These are phyloP conservation scores for Penicillium expansum DNA, from an alignment of 2,329 filamentous ascomycete genomes.

Conservation along the genomic window DNA sequence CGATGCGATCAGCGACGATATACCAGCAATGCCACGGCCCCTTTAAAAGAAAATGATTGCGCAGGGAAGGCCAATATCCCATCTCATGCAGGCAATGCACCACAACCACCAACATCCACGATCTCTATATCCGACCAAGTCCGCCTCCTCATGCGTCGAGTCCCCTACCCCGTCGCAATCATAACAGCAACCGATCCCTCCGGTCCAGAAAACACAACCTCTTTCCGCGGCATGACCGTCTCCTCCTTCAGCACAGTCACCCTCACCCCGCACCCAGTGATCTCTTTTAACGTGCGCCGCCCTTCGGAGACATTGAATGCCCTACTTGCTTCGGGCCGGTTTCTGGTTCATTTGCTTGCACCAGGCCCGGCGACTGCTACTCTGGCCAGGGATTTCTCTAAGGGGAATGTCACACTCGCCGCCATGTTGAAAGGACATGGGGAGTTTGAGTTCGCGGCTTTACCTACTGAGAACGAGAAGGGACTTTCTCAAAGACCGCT, in stretches of 20 bases:
- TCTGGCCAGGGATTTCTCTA: conserved; percentile 42
- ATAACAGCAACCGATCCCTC: conserved; percentile 49
- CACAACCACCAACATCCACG: neutral
- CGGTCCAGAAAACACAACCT: conserved; percentile 21
- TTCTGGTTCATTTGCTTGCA: conserved; percentile 54
- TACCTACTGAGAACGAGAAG: conserved; percentile 3
- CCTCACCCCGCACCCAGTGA: conserved; percentile 53
- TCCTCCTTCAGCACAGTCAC: conserved; percentile 62
- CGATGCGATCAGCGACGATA: conserved; percentile 17
- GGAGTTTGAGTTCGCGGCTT: conserved; percentile 29
- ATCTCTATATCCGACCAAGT: conserved; percentile 36
- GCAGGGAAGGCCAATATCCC: neutral
- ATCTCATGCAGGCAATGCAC: neutral
- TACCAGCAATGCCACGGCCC: conserved; percentile 16
- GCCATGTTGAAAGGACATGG: conserved; percentile 27
- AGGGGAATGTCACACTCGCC: conserved; percentile 38
- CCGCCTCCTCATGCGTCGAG: conserved; percentile 51
- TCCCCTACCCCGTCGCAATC: conserved; percentile 58
- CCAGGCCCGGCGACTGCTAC: conserved; percentile 32
- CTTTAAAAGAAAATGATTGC: neutral
- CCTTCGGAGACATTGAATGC: conserved; percentile 57
- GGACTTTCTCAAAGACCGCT: conserved; percentile 16
- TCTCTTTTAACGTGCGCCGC: conserved; percentile 60
- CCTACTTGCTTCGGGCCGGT: conserved; percentile 45
- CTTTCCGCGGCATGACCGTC: conserved; percentile 55